These are phyloP conservation scores for Arthrobotrys sphaeroides DNA, from an alignment of 2,329 filamentous ascomycete species.

Conservation along the genomic window DNA sequence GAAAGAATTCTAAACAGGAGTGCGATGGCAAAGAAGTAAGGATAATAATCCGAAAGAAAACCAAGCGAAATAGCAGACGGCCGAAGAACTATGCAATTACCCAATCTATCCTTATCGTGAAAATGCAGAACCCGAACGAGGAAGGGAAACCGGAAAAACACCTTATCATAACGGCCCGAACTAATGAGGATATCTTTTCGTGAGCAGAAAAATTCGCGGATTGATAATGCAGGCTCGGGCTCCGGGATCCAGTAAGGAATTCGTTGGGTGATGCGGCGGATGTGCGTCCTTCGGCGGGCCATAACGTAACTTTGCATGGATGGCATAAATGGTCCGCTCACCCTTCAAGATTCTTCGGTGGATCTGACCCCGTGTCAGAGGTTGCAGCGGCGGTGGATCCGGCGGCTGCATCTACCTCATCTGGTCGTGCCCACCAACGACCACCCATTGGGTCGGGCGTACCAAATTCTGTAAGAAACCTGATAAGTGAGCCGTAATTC, in stretches of 20 bases:
- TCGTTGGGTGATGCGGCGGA: conserved; percentile 22
- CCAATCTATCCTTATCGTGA: conserved; percentile 32
- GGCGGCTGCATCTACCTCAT: conserved; percentile 52
- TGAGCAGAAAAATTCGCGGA: neutral
- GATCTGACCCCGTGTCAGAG: conserved; percentile 5
- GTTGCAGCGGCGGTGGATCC: conserved; percentile 19
- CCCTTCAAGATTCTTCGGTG: conserved; percentile 3
- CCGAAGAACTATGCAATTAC: conserved; percentile 16
- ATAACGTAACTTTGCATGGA: conserved; percentile 23
- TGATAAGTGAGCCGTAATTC: conserved; percentile 54
- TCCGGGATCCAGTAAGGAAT: conserved; percentile 24
- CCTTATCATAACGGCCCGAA: conserved; percentile 47
- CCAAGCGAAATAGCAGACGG: conserved; percentile 14
- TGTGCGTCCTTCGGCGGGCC: conserved; percentile 40
- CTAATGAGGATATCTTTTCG: conserved; percentile 22
- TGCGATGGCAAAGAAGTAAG: conserved; percentile 10
- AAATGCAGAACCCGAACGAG: neutral
- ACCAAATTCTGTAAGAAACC: conserved; percentile 53
- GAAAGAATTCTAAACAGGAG: neutral
- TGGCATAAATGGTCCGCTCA: conserved; percentile 10
- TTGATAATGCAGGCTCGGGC: conserved; percentile 7
- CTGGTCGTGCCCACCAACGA: conserved; percentile 53
- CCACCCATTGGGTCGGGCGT: conserved; percentile 54
- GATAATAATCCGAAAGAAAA: conserved; percentile 27
- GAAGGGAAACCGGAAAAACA: conserved; percentile 25